Evolutionary conservation across 176 grass and related monocot species (phyloP).

Genomic region (Triticum turgidum): DNA sequence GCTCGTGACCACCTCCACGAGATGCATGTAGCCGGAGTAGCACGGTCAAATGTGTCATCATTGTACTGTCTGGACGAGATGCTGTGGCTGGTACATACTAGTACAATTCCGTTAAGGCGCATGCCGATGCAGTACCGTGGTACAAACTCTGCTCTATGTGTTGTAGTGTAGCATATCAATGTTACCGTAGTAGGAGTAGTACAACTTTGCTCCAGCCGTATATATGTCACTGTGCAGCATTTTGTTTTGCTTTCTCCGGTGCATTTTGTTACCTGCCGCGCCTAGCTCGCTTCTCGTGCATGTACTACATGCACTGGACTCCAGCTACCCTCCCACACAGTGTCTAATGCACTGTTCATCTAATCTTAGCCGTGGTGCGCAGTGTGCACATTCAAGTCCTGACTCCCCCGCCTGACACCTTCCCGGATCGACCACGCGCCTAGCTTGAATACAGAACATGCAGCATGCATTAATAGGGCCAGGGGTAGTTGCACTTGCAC

Average conservation of each 20-base stretch:
- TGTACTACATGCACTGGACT: background rate
- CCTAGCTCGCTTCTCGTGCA: too few relatives aligned
- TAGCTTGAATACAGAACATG: constrained; percentile 20
- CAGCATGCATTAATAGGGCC: background rate
- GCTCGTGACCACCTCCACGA: background rate
- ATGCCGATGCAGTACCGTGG: background rate
- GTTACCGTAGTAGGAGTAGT: too few relatives aligned
- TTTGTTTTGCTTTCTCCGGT: background rate
- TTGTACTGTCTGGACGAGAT: background rate
- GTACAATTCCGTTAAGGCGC: background rate
- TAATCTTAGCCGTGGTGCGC: background rate
- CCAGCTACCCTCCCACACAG: background rate
- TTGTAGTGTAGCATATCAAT: too few relatives aligned
- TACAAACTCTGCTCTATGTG: background rate
- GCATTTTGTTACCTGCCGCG: too few relatives aligned
- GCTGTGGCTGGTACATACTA: too few relatives aligned
- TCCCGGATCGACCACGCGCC: background rate
- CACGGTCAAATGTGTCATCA: background rate
- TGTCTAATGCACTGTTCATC: background rate
- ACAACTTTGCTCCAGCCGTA: background rate
- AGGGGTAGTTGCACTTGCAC: background rate
- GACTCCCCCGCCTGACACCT: background rate
- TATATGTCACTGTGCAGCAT: background rate
- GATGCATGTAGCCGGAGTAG: background rate
- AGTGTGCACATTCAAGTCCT: background rate